Conservation (phyloP, 164 flowering plant genomes). For the Piper betle region DNA sequence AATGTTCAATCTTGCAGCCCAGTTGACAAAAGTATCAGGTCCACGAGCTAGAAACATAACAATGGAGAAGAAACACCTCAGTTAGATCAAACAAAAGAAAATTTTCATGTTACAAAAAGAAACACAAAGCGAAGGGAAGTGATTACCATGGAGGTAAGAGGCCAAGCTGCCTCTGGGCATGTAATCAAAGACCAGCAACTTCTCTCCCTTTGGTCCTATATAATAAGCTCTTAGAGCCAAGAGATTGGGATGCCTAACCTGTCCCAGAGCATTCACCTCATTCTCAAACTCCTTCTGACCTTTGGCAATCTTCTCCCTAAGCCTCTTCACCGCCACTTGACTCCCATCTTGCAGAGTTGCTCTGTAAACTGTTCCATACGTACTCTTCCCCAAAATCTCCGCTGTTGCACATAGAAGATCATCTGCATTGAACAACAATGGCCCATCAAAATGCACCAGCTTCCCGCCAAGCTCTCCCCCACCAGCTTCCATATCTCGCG, state of each 20-base stretch:
- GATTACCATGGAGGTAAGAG: constrained; percentile 83
- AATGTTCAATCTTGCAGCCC: constrained; percentile 85
- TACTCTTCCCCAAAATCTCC: constrained; percentile 93
- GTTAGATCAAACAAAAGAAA: constrained; percentile 1
- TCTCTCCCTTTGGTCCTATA: constrained; percentile 94
- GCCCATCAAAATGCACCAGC: constrained; percentile 89
- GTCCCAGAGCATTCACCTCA: constrained; percentile 66
- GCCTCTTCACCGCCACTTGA: constrained; percentile 84
- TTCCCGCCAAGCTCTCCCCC: constrained; percentile 67
- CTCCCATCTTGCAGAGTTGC: constrained; percentile 84
- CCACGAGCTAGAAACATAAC: constrained; percentile 43
- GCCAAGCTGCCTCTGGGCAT: constrained; percentile 88
- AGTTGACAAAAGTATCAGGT: constrained; percentile 54
- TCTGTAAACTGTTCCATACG: constrained; percentile 85
- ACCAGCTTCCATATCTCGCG: constrained; percentile 39
- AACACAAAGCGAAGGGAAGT: background rate
- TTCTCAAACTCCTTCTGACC: constrained; percentile 65
- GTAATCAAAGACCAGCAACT: constrained; percentile 91
- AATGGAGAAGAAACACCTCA: too few relatives aligned
- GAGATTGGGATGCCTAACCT: constrained; percentile 71
- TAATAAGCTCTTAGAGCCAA: constrained; percentile 82
- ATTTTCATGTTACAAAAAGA: background rate
- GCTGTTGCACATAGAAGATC: constrained; percentile 94
- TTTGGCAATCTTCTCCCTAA: constrained; percentile 83
- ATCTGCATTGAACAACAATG: constrained; percentile 78